Evolutionary conservation across 768 basidiomycete species (phyloP), one percentile per base, ranked within the genome.

Genomic region (Phaeotremella fagi): DNA sequence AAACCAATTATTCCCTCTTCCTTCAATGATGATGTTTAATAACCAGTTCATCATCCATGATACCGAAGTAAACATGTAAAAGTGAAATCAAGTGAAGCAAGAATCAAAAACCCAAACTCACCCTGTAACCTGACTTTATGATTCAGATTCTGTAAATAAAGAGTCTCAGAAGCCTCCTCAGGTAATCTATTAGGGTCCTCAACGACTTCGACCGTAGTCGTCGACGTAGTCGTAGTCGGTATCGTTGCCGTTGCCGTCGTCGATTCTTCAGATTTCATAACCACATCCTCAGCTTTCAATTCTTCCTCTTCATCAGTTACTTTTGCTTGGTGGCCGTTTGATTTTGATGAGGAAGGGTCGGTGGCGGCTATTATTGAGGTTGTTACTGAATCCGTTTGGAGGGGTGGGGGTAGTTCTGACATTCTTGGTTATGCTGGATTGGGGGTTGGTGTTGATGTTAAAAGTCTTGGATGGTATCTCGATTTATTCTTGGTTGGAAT

Each of bases 71-170:
- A n/a, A n/a, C n/a, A n/a, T n/a, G n/a, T n/a, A n/a, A n/a, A n/a
- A n/a, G n/a, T n/a, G n/a, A n/a, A n/a, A n/a, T n/a, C n/a, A n/a
- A 20, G 45, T n/a, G n/a, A 22, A 47, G 18, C 14, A 15, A 24
- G 18, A 31, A 23, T 41, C 38, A 20, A 41, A 41, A 22, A 18
- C 6, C 12, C 31, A 33, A n/a, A 64, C 75, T 55, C 9, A 76
- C 76, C 68, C 41, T 63, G 59, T 37, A 76, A 47, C 45, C 68
- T 58, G 25, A 77, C 75, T 78, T 87, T 90, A 78, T 97, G 91
- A 71, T 97, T 95, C 63, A 97, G 76, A 76, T 97, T 97, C 77
- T 94, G 90, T 68, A 97, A 86, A 71, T 97, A 97, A 23, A 95
- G 80, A 3, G 91, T 95, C 75, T 95, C 91, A 47, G 85, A 84